Conservation (phyloP, 306 rosid species). For the Cyclanthera cordifolia region DNA sequence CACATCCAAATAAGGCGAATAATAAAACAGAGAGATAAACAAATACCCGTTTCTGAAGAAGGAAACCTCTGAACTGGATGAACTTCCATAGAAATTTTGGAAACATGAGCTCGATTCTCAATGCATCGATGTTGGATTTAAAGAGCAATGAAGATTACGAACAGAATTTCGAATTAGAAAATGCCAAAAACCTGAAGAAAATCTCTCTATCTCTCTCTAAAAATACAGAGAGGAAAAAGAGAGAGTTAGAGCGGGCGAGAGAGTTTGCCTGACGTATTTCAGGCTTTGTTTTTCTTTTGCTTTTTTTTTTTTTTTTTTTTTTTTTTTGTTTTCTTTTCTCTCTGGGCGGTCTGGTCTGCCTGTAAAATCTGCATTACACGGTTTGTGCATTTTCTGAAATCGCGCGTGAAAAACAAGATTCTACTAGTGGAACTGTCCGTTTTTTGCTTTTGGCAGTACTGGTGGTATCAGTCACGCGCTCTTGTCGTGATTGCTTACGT, state of each 20-base stretch:
- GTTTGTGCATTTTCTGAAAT: background rate
- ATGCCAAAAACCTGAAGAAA: background rate
- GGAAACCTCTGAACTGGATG: constrained; percentile 1
- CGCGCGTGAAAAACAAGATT: background rate
- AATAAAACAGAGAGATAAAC: background rate
- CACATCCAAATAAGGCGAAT: background rate
- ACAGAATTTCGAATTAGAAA: background rate
- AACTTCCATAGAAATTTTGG: constrained; percentile 7
- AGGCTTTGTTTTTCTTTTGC: background rate
- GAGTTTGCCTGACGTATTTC: constrained; percentile 31
- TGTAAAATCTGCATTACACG: background rate
- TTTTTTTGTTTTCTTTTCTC: background rate
- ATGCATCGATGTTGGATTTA: background rate
- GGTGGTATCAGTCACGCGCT: constrained; percentile 9
- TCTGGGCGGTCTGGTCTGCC: background rate
- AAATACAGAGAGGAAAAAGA: background rate
- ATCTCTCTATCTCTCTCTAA: background rate
- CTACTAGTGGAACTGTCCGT: background rate
- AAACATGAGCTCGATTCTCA: constrained; percentile 13
- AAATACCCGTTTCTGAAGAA: constrained; percentile 9
- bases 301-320: background rate
- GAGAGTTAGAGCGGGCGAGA: constrained; percentile 27
- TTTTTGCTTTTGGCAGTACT: background rate
- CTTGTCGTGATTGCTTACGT: background rate
- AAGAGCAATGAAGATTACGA: background rate